phyloP scores from a whole-genome alignment of 2,329 filamentous ascomycete genomes.

The Aspergillus phoenicis region DNA sequence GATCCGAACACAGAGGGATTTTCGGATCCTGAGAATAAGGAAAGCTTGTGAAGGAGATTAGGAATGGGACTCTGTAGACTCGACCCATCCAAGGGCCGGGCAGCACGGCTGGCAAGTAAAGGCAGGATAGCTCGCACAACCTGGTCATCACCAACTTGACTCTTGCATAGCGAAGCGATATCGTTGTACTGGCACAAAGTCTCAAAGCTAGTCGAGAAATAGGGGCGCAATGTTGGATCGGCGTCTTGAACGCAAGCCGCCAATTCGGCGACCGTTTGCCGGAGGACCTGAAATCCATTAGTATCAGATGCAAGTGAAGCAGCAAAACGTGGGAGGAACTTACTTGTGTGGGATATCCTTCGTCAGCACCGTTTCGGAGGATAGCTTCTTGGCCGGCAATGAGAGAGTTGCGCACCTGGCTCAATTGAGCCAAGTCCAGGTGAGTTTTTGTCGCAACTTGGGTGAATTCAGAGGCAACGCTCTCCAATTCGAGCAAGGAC shows the following conservation, averaged over 20 bases:
- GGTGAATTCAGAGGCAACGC: slow-evolving; percentile 40
- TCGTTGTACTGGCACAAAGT: slow-evolving; percentile 51
- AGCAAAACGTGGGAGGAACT: slow-evolving; percentile 9
- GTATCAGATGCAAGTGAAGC: slow-evolving; percentile 7
- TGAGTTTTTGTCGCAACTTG: slow-evolving; percentile 40
- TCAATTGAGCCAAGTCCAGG: slow-evolving; percentile 40
- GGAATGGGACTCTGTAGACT: slow-evolving; percentile 37
- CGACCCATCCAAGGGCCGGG: slow-evolving; percentile 37
- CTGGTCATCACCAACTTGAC: slow-evolving; percentile 15
- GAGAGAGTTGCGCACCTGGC: slow-evolving; percentile 40
- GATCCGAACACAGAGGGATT: slow-evolving; percentile 36
- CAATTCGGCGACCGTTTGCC: slow-evolving; percentile 41
- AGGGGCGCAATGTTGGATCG: slow-evolving; percentile 38
- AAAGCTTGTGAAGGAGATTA: slow-evolving; percentile 38
- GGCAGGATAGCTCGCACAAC: slow-evolving; percentile 35
- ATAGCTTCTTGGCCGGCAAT: slow-evolving; percentile 43
- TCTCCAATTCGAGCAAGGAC: slow-evolving; percentile 40
- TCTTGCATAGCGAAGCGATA: slow-evolving; percentile 27
- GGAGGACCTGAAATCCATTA: slow-evolving; percentile 34
- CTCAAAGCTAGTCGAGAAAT: slow-evolving; percentile 52
- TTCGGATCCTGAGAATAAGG: slow-evolving; percentile 40
- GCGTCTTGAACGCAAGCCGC: slow-evolving; percentile 34
- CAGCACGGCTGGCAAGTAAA: slow-evolving; percentile 42
- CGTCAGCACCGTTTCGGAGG: slow-evolving; percentile 40
- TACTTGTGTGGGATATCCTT: slow-evolving; percentile 37